phyloP scores from a whole-genome alignment of 2,329 filamentous ascomycete species.

The Dothiorella sarmentorum region DNA sequence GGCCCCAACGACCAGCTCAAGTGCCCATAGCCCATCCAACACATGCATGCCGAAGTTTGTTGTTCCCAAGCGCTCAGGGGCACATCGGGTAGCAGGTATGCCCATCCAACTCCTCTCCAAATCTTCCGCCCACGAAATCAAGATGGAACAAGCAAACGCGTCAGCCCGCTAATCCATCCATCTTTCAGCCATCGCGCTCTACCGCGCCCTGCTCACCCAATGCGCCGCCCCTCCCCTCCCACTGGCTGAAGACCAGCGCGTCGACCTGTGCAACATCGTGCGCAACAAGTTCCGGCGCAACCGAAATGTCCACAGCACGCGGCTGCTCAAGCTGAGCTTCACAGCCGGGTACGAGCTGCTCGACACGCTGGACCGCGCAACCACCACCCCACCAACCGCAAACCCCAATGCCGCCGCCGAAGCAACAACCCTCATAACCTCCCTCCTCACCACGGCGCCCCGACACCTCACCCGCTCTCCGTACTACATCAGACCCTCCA shows the following conservation, averaged over 20 bases:
- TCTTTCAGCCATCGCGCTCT: constrained; percentile 63
- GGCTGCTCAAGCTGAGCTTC: constrained; percentile 61
- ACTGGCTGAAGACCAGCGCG: constrained; percentile 44
- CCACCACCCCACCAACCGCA: background rate
- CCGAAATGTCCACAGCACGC: constrained; percentile 54
- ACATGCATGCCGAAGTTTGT: constrained; percentile 46
- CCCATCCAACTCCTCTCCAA: background rate
- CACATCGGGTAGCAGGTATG: constrained; percentile 52
- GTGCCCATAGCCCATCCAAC: background rate
- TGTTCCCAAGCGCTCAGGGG: constrained; percentile 45
- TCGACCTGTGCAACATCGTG: constrained; percentile 57
- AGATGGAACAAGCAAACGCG: too few species aligned
- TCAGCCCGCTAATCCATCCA: too few species aligned
- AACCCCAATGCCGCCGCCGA: constrained; percentile 34
- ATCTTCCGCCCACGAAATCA: too few species aligned
- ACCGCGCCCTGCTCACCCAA: constrained; percentile 64
- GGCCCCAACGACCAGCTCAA: background rate
- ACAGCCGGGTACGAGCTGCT: constrained; percentile 52
- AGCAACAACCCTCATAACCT: constrained; percentile 31
- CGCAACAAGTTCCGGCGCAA: constrained; percentile 62
- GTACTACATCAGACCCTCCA: background rate
- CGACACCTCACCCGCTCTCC: constrained; percentile 21
- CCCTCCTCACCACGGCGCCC: constrained; percentile 26
- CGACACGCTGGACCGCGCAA: background rate
- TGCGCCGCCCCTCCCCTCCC: constrained; percentile 51